These are phyloP conservation scores for Skeletonema tropicum DNA, from an alignment of 108 stramenopile genomes.

Conservation along the genomic window DNA sequence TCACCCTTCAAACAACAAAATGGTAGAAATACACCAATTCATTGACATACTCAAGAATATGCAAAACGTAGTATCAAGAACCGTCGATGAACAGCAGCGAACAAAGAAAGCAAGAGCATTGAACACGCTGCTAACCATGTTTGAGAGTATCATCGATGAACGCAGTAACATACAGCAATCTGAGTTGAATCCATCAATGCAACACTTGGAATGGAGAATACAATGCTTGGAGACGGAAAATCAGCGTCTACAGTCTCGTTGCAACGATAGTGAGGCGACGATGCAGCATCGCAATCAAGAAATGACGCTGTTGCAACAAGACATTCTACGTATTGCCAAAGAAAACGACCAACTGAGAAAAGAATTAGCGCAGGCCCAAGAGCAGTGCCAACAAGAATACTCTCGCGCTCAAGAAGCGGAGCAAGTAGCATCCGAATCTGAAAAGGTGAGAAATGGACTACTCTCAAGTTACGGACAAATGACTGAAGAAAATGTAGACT, in stretches of 20 bases:
- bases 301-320: slow-evolving; percentile 2
- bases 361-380: slow-evolving; percentile 10
- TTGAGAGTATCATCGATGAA: slow-evolving; percentile 39
- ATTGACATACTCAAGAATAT: slow-evolving; percentile 39
- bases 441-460: slow-evolving; percentile 25
- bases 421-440: slow-evolving; percentile 25
- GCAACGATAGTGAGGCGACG: slow-evolving; percentile 4
- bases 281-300: slow-evolving; percentile 13
- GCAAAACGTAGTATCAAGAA: slow-evolving; percentile 36
- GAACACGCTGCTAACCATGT: slow-evolving; percentile 42
- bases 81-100: slow-evolving; percentile 40
- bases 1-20: not conserved
- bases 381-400: slow-evolving; percentile 24
- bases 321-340: slow-evolving; percentile 5
- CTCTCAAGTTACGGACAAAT: slow-evolving; percentile 34
- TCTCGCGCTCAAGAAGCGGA: slow-evolving; percentile 27
- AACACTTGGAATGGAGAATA: slow-evolving; percentile 8
- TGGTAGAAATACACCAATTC: slow-evolving; percentile 39
- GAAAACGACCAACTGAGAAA: slow-evolving; percentile 24
- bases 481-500: slow-evolving; percentile 41
- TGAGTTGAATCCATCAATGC: not conserved
- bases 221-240: slow-evolving; percentile 17
- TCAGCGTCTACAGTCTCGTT: slow-evolving; percentile 9
- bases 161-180: not conserved
- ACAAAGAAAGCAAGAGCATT: slow-evolving; percentile 43